Evolutionary conservation across 306 rosid genomes (phyloP), one percentile per base, ranked within the genome.

Genomic region (Geum urbanum): DNA sequence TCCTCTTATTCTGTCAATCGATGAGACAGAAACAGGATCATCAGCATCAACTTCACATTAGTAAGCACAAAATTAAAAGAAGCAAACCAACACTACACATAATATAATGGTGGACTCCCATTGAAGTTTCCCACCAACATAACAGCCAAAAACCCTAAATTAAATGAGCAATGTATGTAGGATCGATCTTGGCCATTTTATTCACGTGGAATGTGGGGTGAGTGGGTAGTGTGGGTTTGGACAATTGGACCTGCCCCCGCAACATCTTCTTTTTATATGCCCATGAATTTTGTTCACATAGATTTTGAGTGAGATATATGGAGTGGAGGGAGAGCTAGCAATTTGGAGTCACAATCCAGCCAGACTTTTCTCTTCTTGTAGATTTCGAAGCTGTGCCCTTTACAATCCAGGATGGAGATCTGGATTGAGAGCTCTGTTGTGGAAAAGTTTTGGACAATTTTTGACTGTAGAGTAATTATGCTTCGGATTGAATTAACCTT

Each of bases 81-180:
- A 56, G 61, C 16, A 24, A 43, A 44, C 46, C 49, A 24, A 9
- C 67, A 32, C 5, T 58, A 66, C 3, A 13, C 22, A 67, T 6
- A 57, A n/a, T 32, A 43, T 39, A 4, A 45, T 32, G 37, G 80
- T 72, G 84, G 78, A 72, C n/a, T 66, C 78, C 73, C 72, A 50
- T 22, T 19, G 8, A 45, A 72, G 59, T 35, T 45, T 13, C 80
- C 78, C 67, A 72, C 69, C 84, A 27, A 1, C 53, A 16, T 6
- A 76, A 63, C 84, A 76, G 12, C 47, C 0, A 20, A 2, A 19
- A 51, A 15, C 67, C 62, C 45, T 37, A 11, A 24, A 35, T 61
- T 63, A 68, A 78, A 16, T 74, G 13, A 16, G 62, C 54, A 4
- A 50, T 8, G 27, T 13, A 1, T 27, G 6, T 11, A 57, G 6